Conservation (phyloP, 768 basidiomycete genomes). For the Chiua virens region DNA sequence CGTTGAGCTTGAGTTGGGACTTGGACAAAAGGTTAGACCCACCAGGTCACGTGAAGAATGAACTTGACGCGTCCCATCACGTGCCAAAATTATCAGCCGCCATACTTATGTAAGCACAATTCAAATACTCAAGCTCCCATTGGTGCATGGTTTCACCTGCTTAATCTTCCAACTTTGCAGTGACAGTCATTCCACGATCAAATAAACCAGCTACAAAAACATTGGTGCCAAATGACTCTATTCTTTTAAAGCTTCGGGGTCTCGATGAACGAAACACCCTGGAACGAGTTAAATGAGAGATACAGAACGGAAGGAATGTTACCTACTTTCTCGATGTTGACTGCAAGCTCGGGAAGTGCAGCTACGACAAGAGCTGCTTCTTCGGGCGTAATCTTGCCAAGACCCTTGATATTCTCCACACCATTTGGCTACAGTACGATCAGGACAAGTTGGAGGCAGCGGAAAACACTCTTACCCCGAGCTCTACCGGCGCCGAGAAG, state of each 20-base stretch:
- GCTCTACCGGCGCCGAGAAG: conserved; percentile 87
- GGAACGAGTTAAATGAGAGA: neutral
- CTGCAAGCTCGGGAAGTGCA: conserved; percentile 75
- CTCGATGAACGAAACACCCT: conserved; percentile 29
- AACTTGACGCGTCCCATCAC: conserved; percentile 30
- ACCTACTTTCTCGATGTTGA: conserved; percentile 70
- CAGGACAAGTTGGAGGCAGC: neutral
- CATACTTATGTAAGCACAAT: no score
- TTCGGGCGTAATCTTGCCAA: conserved; percentile 69
- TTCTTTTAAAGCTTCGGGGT: conserved; percentile 27
- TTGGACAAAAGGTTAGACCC: neutral
- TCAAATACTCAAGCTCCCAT: no score
- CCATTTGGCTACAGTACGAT: conserved; percentile 61
- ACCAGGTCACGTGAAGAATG: conserved; percentile 27
- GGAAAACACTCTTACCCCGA: conserved; percentile 59
- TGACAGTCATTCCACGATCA: no score
- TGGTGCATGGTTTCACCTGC: no score
- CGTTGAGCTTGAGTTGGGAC: neutral
- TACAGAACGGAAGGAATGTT: neutral
- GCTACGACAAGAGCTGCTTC: conserved; percentile 79
- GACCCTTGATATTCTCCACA: conserved; percentile 75
- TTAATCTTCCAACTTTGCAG: no score
- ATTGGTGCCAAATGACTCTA: neutral
- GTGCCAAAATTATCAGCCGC: conserved; percentile 8
- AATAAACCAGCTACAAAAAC: neutral